Conservation (phyloP, 106 monocot species). For the Posidonia australis region DNA sequence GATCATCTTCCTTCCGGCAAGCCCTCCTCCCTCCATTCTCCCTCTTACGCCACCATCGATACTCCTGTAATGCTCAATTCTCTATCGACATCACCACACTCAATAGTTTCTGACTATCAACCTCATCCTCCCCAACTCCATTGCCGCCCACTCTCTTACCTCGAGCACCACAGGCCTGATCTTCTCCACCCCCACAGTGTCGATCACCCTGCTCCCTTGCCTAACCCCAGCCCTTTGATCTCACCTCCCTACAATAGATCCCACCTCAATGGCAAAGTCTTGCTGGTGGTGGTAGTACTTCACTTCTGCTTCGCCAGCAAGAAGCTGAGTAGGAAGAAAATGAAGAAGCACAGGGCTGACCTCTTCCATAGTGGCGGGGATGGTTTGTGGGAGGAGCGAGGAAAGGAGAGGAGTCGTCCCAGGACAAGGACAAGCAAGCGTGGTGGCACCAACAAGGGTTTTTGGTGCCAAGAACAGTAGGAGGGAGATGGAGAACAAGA, state of each 20-base stretch:
- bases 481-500: too few relatives aligned
- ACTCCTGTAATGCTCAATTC: constrained; percentile 61
- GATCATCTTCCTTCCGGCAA: too few relatives aligned
- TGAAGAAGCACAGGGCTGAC: background rate
- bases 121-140: background rate
- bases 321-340: constrained; percentile 15
- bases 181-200: too few relatives aligned
- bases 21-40: too few relatives aligned
- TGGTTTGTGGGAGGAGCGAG: background rate
- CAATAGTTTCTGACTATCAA: constrained; percentile 29
- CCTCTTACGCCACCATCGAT: too few relatives aligned
- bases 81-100: constrained; percentile 79
- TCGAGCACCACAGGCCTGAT: background rate
- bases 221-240: background rate
- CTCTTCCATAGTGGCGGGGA: constrained; percentile 2
- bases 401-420: background rate
- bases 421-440: too few relatives aligned
- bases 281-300: constrained; percentile 3
- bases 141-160: background rate
- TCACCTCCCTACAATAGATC: background rate
- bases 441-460: too few relatives aligned
- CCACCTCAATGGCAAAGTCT: background rate
- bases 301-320: constrained; percentile 14
- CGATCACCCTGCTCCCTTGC: background rate
- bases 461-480: too few relatives aligned